Conservation (phyloP, 2,329 filamentous ascomycete species). For the Mycocentrospora acerina region DNA sequence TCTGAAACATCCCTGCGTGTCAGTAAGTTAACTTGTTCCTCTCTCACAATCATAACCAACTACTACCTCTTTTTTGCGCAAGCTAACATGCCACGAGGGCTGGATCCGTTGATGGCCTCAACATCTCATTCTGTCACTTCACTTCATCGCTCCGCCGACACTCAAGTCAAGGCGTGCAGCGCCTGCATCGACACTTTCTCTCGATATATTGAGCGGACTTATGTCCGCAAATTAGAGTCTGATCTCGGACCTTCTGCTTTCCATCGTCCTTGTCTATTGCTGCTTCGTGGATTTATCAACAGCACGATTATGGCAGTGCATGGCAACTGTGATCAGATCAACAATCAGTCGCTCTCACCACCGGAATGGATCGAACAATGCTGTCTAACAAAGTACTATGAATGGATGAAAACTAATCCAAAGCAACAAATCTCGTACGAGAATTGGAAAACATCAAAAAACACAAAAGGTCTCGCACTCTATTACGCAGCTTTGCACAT, state of each 20-base stretch:
- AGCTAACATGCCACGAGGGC: conserved; percentile 39
- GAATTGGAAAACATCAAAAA: conserved; percentile 30
- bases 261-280: neutral
- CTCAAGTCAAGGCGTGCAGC: conserved; percentile 1
- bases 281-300: too few species aligned
- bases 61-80: conserved; percentile 12
- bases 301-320: too few species aligned
- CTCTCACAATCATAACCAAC: conserved; percentile 11
- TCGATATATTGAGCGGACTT: too few species aligned
- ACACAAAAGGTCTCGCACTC: conserved; percentile 30
- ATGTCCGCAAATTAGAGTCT: too few species aligned
- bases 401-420: conserved; percentile 26
- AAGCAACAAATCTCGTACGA: conserved; percentile 30
- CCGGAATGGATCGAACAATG: neutral
- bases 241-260: neutral
- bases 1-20: conserved; percentile 13
- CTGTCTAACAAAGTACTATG: conserved; percentile 17
- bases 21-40: conserved; percentile 16
- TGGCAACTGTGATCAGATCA: too few species aligned
- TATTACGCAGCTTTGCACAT: conserved; percentile 32
- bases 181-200: too few species aligned
- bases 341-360: too few species aligned
- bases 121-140: conserved; percentile 32
- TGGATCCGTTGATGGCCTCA: conserved; percentile 22
- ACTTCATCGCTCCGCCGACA: conserved; percentile 29